Evolutionary conservation across 441 rosid species (phyloP), one percentile per base, ranked within the genome.

Genomic region (Kokia cookei): DNA sequence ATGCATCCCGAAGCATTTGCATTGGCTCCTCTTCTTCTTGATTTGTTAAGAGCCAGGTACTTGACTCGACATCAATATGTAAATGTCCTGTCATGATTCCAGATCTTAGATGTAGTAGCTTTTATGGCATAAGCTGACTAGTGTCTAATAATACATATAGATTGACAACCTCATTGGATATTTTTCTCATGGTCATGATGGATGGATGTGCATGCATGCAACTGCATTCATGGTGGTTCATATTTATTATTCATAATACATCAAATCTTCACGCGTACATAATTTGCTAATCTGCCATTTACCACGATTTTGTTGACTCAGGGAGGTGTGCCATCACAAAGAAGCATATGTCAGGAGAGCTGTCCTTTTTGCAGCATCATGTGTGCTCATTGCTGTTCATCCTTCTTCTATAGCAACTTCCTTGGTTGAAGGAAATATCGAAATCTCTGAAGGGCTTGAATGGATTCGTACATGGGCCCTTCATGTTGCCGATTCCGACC

Each of bases 1-100:
- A 73, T 96, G 98, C 99, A 96, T 79, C 98, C 99, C 13, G 99
- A 96, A 82, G 98, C 97, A 71, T 86, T 91, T 73, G 94, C 84
- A 14, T 75, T 96, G 86, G 96, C 97, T 77, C 81, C 92, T 26
- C 85, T 86, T 60, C 92, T 96, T 79, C 82, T 96, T 72, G 97
- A 93, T 73, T 81, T 96, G 97, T 80, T 96, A 78, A 87, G 88
- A 83, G 85, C 92, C 77, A 96, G 96, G 99, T 91, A 87, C 53
- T 51, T 15, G 22, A 45, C 11, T 42, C 22, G 73, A 22, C 19
- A 26, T 62, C 66, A 15, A 48, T 74, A 45, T 45, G 17, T 59
- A 67, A 11, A 27, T 47, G 22, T 59, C 27, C 55, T 68, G 37
- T 37, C 62, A 65, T 27, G 4, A 37, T 19, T 66, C 7, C 45